These are phyloP conservation scores for Globisporangium polare DNA, from an alignment of 352 stramenopile genomes.

Conservation along the genomic window DNA sequence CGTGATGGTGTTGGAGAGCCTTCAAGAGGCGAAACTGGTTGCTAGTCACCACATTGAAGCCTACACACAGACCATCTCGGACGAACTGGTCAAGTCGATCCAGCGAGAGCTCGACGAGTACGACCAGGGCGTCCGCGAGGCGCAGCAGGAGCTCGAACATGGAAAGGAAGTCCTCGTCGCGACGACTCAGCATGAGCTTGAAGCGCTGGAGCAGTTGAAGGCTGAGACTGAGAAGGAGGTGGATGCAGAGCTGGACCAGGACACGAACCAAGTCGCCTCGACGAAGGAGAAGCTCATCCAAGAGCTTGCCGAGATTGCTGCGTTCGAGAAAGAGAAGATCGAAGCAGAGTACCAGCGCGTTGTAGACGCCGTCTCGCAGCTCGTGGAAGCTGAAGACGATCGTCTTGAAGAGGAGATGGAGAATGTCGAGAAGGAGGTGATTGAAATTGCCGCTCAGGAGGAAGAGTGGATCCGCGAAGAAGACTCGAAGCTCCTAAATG, in stretches of 20 bases:
- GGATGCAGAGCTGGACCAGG: conserved; percentile 14
- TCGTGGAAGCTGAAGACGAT: conserved; percentile 4
- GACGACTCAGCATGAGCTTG: conserved; percentile 14
- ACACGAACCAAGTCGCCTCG: conserved; percentile 5
- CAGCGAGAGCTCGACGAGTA: conserved; percentile 35
- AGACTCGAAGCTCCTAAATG: conserved; percentile 13
- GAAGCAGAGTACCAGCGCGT: conserved; percentile 1
- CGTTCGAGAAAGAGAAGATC: conserved; percentile 4
- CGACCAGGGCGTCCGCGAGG: conserved; percentile 18
- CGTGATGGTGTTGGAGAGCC: conserved; percentile 27
- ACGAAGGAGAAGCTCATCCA: conserved; percentile 14
- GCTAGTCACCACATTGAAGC: conserved; percentile 36
- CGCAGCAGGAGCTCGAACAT: conserved; percentile 21
- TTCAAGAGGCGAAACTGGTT: conserved; percentile 32
- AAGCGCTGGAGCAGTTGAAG: conserved; percentile 14
- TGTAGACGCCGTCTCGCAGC: conserved; percentile 3
- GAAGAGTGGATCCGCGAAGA: conserved; percentile 10
- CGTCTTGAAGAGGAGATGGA: background rate
- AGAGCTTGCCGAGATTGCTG: conserved; percentile 1
- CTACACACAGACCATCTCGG: conserved; percentile 29
- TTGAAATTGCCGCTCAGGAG: background rate
- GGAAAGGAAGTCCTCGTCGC: conserved; percentile 14
- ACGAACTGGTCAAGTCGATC: conserved; percentile 34
- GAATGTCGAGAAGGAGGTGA: background rate
- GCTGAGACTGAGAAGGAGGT: background rate